Evolutionary conservation across 768 basidiomycete species (phyloP).

Genomic region (Panellus pusillus): DNA sequence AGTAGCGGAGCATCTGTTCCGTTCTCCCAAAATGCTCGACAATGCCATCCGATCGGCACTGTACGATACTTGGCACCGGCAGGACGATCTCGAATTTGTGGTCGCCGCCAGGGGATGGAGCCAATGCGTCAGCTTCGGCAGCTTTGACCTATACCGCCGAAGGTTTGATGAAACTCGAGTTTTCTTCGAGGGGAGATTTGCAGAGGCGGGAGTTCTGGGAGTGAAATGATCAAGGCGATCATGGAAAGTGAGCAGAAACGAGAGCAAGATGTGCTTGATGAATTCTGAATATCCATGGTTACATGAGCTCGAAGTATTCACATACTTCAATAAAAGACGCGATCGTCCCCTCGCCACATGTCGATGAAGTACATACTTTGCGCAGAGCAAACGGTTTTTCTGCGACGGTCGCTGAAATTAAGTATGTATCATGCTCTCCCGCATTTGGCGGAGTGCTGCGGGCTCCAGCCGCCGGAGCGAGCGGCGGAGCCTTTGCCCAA

Average conservation of each 20-base stretch:
- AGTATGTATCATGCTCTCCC: no score
- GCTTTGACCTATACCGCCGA: conserved; percentile 82
- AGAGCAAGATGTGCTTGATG: conserved; percentile 21
- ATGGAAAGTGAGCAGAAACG: conserved; percentile 56
- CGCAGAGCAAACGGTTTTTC: no score
- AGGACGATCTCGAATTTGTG: conserved; percentile 93
- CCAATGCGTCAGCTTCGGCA: conserved; percentile 90
- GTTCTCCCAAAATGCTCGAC: conserved; percentile 60
- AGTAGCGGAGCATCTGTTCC: conserved; percentile 93
- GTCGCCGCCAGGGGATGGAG: conserved; percentile 95
- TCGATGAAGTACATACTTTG: no score
- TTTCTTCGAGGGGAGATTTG: conserved; percentile 88
- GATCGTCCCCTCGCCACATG: no score
- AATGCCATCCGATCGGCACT: conserved; percentile 74
- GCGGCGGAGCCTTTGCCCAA: no score
- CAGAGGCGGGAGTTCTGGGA: conserved; percentile 81
- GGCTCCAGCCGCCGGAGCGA: no score
- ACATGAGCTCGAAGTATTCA: neutral
- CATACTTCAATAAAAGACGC: neutral
- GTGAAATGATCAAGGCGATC: conserved; percentile 89
- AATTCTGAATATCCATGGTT: no score
- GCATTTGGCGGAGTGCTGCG: no score
- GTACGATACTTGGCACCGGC: conserved; percentile 74
- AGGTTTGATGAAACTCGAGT: conserved; percentile 76
- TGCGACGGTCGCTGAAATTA: no score